phyloP scores from a whole-genome alignment of 192 early-diverging fungal species.

The Coemansia sp. region DNA sequence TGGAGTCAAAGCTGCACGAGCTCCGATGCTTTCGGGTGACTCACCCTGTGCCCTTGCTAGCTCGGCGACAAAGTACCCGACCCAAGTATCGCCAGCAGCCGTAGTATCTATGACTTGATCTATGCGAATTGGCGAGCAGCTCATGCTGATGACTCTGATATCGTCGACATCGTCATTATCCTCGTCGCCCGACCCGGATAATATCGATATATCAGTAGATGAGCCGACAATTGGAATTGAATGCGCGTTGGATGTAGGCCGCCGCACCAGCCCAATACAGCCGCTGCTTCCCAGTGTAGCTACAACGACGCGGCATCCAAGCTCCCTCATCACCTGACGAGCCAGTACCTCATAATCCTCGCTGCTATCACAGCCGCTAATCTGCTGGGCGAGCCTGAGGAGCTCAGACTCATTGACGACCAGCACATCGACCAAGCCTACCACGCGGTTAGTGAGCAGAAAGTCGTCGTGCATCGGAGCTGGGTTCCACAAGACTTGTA shows the following conservation, averaged over 20 bases:
- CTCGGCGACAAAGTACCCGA: slow-evolving; percentile 52
- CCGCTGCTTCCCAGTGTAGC: slow-evolving; percentile 37
- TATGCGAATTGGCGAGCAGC: slow-evolving; percentile 22
- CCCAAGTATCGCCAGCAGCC: slow-evolving; percentile 53
- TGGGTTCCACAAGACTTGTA: slow-evolving; percentile 82
- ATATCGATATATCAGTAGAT: neutral
- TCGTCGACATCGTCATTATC: slow-evolving; percentile 6
- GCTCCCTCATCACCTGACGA: slow-evolving; percentile 12
- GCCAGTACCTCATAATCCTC: slow-evolving; percentile 8
- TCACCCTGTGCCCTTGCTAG: slow-evolving; percentile 33
- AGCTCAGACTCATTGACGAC: slow-evolving; percentile 84
- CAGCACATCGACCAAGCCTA: slow-evolving; percentile 70
- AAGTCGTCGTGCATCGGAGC: slow-evolving; percentile 64
- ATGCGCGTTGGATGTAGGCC: slow-evolving; percentile 20
- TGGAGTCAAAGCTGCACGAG: slow-evolving; percentile 27
- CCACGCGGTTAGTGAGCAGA: slow-evolving; percentile 31
- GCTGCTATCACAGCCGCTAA: neutral
- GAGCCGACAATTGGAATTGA: slow-evolving; percentile 16
- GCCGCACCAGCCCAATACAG: slow-evolving; percentile 31
- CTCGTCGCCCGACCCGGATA: neutral
- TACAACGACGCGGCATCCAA: slow-evolving; percentile 16
- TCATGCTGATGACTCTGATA: slow-evolving; percentile 14
- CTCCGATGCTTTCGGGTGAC: slow-evolving; percentile 39
- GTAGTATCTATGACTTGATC: slow-evolving; percentile 47
- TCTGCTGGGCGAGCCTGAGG: slow-evolving; percentile 31